Percentiles rank a stretch among this genome's conserved stretches.
Evolutionary conservation across 179 eudicot species (phyloP).

Genomic region (Amaranthus tricolor): DNA sequence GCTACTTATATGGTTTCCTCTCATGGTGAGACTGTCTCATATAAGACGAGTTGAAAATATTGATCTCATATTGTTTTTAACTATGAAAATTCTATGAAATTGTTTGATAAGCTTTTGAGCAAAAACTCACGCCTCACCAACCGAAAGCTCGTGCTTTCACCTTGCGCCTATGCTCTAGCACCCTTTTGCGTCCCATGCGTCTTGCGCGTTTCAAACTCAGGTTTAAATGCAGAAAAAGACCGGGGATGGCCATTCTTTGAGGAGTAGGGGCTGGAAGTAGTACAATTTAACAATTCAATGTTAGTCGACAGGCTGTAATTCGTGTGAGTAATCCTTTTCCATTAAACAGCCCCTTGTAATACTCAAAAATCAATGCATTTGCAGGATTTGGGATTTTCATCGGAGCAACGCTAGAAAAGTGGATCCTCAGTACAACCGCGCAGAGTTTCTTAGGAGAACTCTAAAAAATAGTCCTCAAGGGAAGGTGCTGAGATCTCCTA

Average conservation of each 20-base stretch:
- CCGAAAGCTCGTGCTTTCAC: too few relatives aligned
- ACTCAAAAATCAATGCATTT: conserved; percentile 3
- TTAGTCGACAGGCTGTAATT: not conserved
- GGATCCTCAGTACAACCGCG: conserved; percentile 38
- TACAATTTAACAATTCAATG: not conserved
- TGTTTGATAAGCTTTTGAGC: too few relatives aligned
- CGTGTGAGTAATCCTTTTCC: conserved; percentile 2
- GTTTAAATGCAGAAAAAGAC: not conserved
- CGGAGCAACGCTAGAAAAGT: conserved; percentile 27
- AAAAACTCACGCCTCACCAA: too few relatives aligned
- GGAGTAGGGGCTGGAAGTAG: not conserved
- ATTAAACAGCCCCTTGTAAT: not conserved
- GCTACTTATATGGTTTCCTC: too few relatives aligned
- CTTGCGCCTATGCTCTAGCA: too few relatives aligned
- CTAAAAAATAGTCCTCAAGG: conserved; percentile 34
- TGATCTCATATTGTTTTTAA: too few relatives aligned
- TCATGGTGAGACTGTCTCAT: too few relatives aligned
- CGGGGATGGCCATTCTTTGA: not conserved
- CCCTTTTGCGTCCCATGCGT: too few relatives aligned
- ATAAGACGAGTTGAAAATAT: too few relatives aligned
- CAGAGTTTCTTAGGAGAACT: conserved; percentile 69
- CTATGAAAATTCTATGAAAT: too few relatives aligned
- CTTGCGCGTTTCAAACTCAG: too few relatives aligned
- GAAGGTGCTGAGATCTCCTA: conserved; percentile 43
- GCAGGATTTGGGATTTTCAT: conserved; percentile 24